These are phyloP conservation scores for Acacia pycnantha DNA, from an alignment of 331 rosid genomes.

Conservation along the genomic window DNA sequence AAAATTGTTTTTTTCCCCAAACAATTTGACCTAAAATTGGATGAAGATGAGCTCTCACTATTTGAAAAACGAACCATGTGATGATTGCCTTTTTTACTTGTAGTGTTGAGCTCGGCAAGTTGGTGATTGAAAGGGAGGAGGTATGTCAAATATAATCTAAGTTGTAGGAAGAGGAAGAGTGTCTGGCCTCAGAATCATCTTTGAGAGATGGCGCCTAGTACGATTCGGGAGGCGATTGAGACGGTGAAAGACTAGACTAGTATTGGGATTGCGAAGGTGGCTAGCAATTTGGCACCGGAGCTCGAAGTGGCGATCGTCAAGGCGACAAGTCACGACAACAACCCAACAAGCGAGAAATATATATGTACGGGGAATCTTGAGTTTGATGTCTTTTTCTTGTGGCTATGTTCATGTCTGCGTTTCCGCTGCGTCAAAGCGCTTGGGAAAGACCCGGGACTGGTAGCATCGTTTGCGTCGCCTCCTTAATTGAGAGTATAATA, in stretches of 20 bases:
- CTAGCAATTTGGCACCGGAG: conserved; percentile 85
- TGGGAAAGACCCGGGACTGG: conserved; percentile 16
- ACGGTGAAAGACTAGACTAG: conserved; percentile 97
- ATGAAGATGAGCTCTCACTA: not conserved
- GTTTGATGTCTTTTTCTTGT: conserved; percentile 63
- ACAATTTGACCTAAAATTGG: not conserved
- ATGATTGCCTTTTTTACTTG: not conserved
- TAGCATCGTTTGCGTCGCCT: too few species aligned
- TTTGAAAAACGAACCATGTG: not conserved
- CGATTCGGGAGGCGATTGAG: conserved; percentile 92
- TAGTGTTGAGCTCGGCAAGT: not conserved
- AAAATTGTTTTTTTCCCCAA: not conserved
- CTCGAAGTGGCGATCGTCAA: conserved; percentile 88
- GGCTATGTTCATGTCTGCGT: conserved; percentile 78
- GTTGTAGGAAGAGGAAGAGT: not conserved
- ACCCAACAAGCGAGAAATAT: conserved; percentile 82
- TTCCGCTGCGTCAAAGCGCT: conserved; percentile 62
- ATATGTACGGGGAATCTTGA: conserved; percentile 72
- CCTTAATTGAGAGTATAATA: too few species aligned
- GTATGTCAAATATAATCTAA: not conserved
- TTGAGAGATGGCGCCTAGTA: conserved; percentile 67
- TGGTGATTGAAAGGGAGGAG: not conserved
- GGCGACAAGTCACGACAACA: conserved; percentile 91
- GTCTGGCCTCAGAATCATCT: not conserved
- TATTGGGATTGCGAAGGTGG: conserved; percentile 86